These are phyloP conservation scores for Podospora bellae-mahoneyi DNA, from an alignment of 495 filamentous ascomycete species.

Conservation along the genomic window DNA sequence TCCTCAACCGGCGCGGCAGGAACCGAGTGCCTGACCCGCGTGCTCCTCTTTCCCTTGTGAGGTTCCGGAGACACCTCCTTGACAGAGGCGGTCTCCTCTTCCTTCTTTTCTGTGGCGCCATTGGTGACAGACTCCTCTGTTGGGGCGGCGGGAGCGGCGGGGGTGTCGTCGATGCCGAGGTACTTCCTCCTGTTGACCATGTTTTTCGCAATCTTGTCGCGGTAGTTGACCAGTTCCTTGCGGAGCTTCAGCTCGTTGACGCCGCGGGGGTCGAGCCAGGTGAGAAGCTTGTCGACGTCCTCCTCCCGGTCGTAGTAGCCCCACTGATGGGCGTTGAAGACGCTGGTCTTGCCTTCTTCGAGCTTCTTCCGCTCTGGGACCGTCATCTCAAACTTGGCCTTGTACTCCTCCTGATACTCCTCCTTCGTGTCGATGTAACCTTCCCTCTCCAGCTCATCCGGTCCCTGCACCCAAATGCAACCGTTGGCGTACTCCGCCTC, in stretches of 20 bases:
- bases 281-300: slow-evolving; percentile 70
- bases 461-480: slow-evolving; percentile 93
- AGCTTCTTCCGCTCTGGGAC: slow-evolving; percentile 78
- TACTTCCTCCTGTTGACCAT: slow-evolving; percentile 79
- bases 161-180: slow-evolving; percentile 33
- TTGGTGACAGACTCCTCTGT: slow-evolving; percentile 46
- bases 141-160: slow-evolving; percentile 36
- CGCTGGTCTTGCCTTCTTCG: slow-evolving; percentile 80
- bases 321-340: slow-evolving; percentile 79
- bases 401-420: slow-evolving; percentile 61
- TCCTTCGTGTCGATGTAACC: slow-evolving; percentile 71
- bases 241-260: slow-evolving; percentile 77
- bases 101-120: slow-evolving; percentile 22
- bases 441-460: slow-evolving; percentile 80
- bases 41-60: slow-evolving; percentile 56
- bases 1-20: slow-evolving; percentile 37
- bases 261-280: slow-evolving; percentile 84
- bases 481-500: slow-evolving; percentile 88
- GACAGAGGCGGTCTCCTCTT: neutral
- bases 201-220: slow-evolving; percentile 69
- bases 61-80: slow-evolving; percentile 25
- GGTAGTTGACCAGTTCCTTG: slow-evolving; percentile 77
- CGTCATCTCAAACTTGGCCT: slow-evolving; percentile 67
- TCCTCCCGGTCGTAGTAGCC: slow-evolving; percentile 82
- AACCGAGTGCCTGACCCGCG: slow-evolving; percentile 60